phyloP scores from a whole-genome alignment of 2,329 filamentous ascomycete species.

The Grosmannia clavigera region DNA sequence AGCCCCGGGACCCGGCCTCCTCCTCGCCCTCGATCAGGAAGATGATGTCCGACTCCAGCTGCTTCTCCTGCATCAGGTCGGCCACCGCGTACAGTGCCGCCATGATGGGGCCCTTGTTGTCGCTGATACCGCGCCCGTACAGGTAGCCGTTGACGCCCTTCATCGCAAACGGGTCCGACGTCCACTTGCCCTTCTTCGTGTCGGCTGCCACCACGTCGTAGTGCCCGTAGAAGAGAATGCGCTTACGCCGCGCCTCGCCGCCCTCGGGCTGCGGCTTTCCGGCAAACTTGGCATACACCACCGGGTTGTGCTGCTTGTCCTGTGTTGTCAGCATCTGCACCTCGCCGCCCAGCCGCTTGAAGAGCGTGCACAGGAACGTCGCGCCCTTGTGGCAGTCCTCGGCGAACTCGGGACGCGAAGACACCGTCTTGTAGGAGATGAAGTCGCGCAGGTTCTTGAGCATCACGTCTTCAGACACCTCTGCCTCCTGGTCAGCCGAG shows the following conservation, averaged over 20 bases:
- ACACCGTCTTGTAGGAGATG: slow-evolving; percentile 84
- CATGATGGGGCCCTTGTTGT: slow-evolving; percentile 94
- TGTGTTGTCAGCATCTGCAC: slow-evolving; percentile 86
- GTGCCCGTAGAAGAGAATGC: slow-evolving; percentile 92
- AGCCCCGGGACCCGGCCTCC: slow-evolving; percentile 85
- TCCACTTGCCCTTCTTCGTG: slow-evolving; percentile 71
- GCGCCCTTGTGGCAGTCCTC: slow-evolving; percentile 90
- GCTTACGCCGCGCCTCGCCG: slow-evolving; percentile 58
- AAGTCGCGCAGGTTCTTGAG: slow-evolving; percentile 71
- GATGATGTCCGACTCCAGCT: slow-evolving; percentile 74
- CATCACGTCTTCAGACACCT: slow-evolving; percentile 39
- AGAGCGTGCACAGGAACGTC: slow-evolving; percentile 77
- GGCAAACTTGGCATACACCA: slow-evolving; percentile 83
- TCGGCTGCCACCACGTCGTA: slow-evolving; percentile 95
- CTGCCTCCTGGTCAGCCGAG: slow-evolving; percentile 23
- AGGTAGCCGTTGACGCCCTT: slow-evolving; percentile 83
- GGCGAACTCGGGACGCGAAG: slow-evolving; percentile 71
- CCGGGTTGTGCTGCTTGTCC: slow-evolving; percentile 63
- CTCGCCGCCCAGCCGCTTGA: slow-evolving; percentile 81
- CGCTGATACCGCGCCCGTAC: slow-evolving; percentile 90
- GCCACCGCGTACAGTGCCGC: slow-evolving; percentile 89
- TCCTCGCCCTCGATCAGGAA: slow-evolving; percentile 97
- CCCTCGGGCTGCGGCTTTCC: slow-evolving; percentile 48
- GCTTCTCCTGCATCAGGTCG: slow-evolving; percentile 74
- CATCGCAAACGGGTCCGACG: slow-evolving; percentile 77